Conservation (phyloP, 1,284 basidiomycete species). For the Fereydounia khargensis region DNA sequence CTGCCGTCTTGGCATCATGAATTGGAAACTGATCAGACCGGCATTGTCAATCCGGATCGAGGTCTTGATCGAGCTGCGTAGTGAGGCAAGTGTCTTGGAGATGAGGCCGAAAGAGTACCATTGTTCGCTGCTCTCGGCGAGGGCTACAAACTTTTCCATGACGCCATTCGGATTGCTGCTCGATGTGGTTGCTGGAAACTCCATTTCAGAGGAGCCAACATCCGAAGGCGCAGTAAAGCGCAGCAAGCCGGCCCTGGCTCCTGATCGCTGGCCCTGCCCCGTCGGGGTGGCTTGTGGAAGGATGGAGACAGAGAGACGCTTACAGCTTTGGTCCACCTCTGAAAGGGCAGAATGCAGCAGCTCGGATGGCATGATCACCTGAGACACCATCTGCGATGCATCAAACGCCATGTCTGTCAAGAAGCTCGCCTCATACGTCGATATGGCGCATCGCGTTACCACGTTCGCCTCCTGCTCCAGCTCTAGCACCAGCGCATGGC, state of each 20-base stretch:
- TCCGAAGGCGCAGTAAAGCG: constrained; percentile 24
- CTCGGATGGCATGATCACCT: constrained; percentile 34
- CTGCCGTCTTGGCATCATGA: constrained; percentile 32
- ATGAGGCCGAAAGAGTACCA: constrained; percentile 35
- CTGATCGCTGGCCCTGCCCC: no score
- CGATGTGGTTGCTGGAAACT: constrained; percentile 30
- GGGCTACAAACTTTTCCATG: constrained; percentile 31
- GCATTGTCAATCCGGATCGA: constrained; percentile 42
- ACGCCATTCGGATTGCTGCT: constrained; percentile 26
- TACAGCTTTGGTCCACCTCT: constrained; percentile 31
- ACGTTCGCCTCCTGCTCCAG: constrained; percentile 80
- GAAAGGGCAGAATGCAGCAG: constrained; percentile 29
- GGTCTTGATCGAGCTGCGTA: constrained; percentile 40
- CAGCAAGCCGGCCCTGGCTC: no score
- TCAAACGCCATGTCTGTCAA: constrained; percentile 77
- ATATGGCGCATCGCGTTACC: constrained; percentile 82
- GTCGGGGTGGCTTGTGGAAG: constrained; percentile 3
- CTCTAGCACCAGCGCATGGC: constrained; percentile 73
- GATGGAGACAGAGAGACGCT: constrained; percentile 26
- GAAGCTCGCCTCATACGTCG: constrained; percentile 79
- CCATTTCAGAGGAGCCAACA: constrained; percentile 29
- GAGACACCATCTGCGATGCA: constrained; percentile 18
- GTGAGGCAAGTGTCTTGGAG: constrained; percentile 31
- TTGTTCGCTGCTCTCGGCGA: constrained; percentile 17
- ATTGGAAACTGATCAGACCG: constrained; percentile 47